Evolutionary conservation across 768 basidiomycete genomes (phyloP).

Genomic region (Rickenella mellea): DNA sequence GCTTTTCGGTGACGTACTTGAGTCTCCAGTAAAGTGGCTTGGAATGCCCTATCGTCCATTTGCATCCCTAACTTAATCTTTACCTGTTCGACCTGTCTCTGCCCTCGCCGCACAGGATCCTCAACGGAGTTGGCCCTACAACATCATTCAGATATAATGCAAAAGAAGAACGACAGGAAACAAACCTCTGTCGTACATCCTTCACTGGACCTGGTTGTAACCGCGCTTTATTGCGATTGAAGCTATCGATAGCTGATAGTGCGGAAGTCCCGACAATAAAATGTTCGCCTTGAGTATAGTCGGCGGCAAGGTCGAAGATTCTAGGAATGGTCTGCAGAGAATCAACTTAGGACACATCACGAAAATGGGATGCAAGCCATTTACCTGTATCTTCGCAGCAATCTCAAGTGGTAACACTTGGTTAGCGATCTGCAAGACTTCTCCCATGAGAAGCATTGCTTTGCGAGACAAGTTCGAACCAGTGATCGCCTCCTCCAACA

Average conservation of each 20-base stretch:
- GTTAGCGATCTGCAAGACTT: constrained; percentile 83
- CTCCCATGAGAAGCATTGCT: constrained; percentile 85
- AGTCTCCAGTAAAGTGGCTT: constrained; percentile 74
- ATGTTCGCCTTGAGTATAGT: constrained; percentile 68
- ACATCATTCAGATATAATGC: background rate
- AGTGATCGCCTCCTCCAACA: constrained; percentile 74
- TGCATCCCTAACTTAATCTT: constrained; percentile 87
- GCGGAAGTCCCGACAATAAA: constrained; percentile 79
- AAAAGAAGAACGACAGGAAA: background rate
- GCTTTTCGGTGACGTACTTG: constrained; percentile 39
- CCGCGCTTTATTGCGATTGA: constrained; percentile 80
- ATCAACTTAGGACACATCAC: constrained; percentile 2
- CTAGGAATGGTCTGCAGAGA: constrained; percentile 64
- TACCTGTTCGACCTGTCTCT: constrained; percentile 83
- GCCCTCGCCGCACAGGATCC: constrained; percentile 79
- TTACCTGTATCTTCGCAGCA: constrained; percentile 79
- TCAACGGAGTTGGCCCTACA: constrained; percentile 71
- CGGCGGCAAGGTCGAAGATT: constrained; percentile 76
- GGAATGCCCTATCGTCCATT: constrained; percentile 93
- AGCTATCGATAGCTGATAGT: constrained; percentile 81
- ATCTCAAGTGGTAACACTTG: constrained; percentile 71
- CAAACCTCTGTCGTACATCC: constrained; percentile 56
- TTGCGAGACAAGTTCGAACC: constrained; percentile 76
- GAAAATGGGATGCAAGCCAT: constrained; percentile 4
- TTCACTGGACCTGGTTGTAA: constrained; percentile 50